Conservation (phyloP, 805 yeast genomes). For the Barnettozyma sucrosica region DNA sequence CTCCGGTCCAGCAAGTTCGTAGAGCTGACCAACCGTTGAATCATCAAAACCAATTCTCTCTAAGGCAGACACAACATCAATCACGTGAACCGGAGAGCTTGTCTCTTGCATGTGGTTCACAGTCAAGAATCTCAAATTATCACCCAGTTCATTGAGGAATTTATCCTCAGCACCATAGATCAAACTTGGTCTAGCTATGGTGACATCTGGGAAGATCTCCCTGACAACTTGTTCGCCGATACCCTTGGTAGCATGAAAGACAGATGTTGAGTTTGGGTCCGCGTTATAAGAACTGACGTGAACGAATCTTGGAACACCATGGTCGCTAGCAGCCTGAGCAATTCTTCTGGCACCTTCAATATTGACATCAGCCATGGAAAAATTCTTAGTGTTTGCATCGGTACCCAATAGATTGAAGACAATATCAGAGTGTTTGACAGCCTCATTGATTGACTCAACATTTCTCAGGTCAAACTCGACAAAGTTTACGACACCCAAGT, state of each 20-base stretch:
- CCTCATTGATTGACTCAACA: slow-evolving; percentile 64
- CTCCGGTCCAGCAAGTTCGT: slow-evolving; percentile 72
- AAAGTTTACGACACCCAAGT: slow-evolving; percentile 80
- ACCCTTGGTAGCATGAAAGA: slow-evolving; percentile 76
- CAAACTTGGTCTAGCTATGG: slow-evolving; percentile 82
- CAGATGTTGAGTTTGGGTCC: slow-evolving; percentile 56
- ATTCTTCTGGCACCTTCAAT: slow-evolving; percentile 75
- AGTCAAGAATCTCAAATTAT: slow-evolving; percentile 55
- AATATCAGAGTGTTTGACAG: slow-evolving; percentile 76
- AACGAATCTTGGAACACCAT: slow-evolving; percentile 65
- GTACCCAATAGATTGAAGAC: slow-evolving; percentile 78
- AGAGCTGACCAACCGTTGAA: slow-evolving; percentile 69
- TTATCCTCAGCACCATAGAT: slow-evolving; percentile 72
- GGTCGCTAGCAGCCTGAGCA: slow-evolving; percentile 63
- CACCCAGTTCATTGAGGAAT: slow-evolving; percentile 55
- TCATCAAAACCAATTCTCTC: slow-evolving; percentile 79
- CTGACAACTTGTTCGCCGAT: slow-evolving; percentile 67
- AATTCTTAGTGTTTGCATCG: slow-evolving; percentile 71
- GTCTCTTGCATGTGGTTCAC: slow-evolving; percentile 59
- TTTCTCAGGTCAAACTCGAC: slow-evolving; percentile 81
- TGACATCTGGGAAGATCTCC: slow-evolving; percentile 64
- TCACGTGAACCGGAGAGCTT: slow-evolving; percentile 66
- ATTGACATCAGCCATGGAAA: slow-evolving; percentile 76
- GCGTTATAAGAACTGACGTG: slow-evolving; percentile 82
- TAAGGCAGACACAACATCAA: slow-evolving; percentile 73